Evolutionary conservation across 73 alveolate genomes (phyloP), one percentile per base, ranked within the genome.

Genomic region (Paramecium octaurelia): DNA sequence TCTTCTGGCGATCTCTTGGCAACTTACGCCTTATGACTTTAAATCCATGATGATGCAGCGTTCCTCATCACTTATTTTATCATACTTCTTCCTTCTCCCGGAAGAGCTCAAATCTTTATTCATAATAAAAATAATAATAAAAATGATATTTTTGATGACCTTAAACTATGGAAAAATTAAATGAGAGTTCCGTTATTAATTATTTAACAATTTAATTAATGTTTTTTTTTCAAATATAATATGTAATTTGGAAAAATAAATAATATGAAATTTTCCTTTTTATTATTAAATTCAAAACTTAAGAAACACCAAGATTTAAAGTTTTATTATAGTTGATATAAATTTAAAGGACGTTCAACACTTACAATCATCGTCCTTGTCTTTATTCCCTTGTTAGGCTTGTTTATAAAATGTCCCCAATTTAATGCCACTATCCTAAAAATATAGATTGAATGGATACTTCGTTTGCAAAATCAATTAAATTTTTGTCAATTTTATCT

Each of bases 351-450:
- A 54, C 5, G 35, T 4, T 64, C 84, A 64, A 64, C 84, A 64
- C 16, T 27, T 34, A 64, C 84, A 64, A 64, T 64, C 84, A 64
- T 64, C n/a, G 5, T 64, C 84, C 31, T 24, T 24, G 6, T 64
- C 46, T 3, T 64, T 64, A 12, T 14, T 14, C 9, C 46, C 20
- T 11, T 34, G 50, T 27, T 64, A 11, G 6, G 8, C 14, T 73
- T 73, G 10, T 73, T 73, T 73, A 73, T 73, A 73, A 73, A 16
- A 73, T 14, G 64, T 73, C 8, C 87, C 87, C n/a, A 73, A 36
- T 73, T 73, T 73, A 38, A 73, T 73, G 3, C 87, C 87, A 20
- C 60, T 73, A 73, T 73, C 87, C 87, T 73, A 73, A 68, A 1
- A 27, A 31, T 16, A 14, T 34, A 14, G 38, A 6, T 11, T 10